Evolutionary conservation across 192 early-diverging fungal species (phyloP), one percentile per base, ranked within the genome.

Genomic region (Umbelopsis sp.): DNA sequence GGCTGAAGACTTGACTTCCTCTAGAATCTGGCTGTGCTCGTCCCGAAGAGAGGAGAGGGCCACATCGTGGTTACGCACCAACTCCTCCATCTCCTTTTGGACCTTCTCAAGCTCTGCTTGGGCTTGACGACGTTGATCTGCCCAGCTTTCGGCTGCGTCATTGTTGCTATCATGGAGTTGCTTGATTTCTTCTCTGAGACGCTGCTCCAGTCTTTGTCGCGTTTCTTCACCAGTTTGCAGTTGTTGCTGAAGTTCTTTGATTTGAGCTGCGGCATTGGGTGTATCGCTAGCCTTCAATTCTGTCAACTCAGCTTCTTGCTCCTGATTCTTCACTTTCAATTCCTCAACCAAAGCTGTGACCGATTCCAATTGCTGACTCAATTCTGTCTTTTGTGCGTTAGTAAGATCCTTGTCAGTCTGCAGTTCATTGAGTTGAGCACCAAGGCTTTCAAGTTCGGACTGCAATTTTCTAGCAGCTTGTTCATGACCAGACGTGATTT

Each of bases 131-230:
- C 55, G 55, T 35, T 61, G 55, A 13, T 61, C 55, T 16, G 55
- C 55, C 55, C 55, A 61, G 18, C 13, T 61, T 33, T 61, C 55
- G 10, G 55, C 55, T 16, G 55, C 55, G 18, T 61, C 55, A n/a
- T 61, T 61, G 55, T 61, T 61, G 30, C 33, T 61, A 5, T 22
- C 33, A 30, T 61, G 13, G 30, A 61, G 55, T 37, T 61, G 55
- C 30, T 61, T 25, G 25, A 61, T 61, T 35, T 61, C 55, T 37
- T 61, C 55, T 2, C 55, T 23, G 30, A 61, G 55, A 12, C 33
- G 55, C 25, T 61, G 55, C 33, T 61, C 55, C 16, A 61, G 27
- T 16, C 35, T 61, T 8, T 61, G 25, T 7, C 55, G 27, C 30
- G 27, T 37, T 11, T 25, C 55, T 16, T 61, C 55, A 11, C 33